Conservation (phyloP, 352 stramenopile species). For the Pythium myriotylum region DNA sequence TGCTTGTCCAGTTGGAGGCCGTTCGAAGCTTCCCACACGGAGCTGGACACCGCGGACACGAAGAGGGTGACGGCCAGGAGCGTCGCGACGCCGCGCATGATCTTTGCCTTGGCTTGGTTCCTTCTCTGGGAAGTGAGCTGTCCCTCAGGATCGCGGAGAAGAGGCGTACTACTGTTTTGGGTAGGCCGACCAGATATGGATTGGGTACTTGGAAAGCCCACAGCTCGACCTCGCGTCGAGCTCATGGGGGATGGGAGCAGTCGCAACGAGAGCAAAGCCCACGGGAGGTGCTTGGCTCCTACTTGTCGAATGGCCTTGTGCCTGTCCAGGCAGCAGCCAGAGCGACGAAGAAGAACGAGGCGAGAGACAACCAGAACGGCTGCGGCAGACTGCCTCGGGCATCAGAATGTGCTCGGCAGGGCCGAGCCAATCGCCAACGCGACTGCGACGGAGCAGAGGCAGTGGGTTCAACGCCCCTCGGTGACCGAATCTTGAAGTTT, state of each 20-base stretch:
- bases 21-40: slow-evolving; percentile 14
- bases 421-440: slow-evolving; percentile 8
- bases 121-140: slow-evolving; percentile 6
- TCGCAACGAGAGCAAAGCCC: too few relatives aligned
- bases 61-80: slow-evolving; percentile 20
- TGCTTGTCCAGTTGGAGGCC: not conserved
- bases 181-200: not conserved
- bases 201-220: slow-evolving; percentile 16
- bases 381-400: slow-evolving; percentile 6
- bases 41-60: slow-evolving; percentile 5
- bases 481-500: slow-evolving; percentile 30
- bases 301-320: too few relatives aligned
- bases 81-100: slow-evolving; percentile 7
- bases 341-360: too few relatives aligned
- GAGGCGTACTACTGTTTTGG: slow-evolving; percentile 23
- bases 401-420: not conserved
- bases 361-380: not conserved
- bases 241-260: not conserved
- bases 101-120: slow-evolving; percentile 13
- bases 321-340: too few relatives aligned
- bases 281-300: too few relatives aligned
- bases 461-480: slow-evolving; percentile 19
- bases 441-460: slow-evolving; percentile 25
- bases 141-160: slow-evolving; percentile 8
- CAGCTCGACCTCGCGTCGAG: not conserved